Evolutionary conservation across 2,329 filamentous ascomycete species (phyloP).

Genomic region (Botrytis deweyae): DNA sequence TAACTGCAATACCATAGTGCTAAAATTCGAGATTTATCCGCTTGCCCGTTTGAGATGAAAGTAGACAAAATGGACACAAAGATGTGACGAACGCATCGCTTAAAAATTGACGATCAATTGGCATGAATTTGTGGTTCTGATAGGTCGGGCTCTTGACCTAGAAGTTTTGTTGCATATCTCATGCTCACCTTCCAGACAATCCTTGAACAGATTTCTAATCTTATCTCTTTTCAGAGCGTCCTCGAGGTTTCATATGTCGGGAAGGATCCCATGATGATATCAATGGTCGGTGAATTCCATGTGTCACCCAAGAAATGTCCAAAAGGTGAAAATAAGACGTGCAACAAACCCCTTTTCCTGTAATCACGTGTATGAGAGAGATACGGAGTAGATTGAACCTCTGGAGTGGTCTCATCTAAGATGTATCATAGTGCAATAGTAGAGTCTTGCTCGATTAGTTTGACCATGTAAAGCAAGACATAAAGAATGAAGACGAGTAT

Average conservation of each 20-base stretch:
- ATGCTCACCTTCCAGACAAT: neutral
- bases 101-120: neutral
- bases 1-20: neutral
- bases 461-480: neutral
- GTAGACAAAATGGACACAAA: neutral
- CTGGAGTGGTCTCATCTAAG: neutral
- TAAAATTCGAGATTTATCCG: neutral
- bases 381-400: neutral
- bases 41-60: neutral
- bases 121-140: neutral
- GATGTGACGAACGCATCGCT: neutral
- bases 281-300: neutral
- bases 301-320: neutral
- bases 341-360: neutral
- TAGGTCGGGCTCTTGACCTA: neutral
- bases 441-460: neutral
- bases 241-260: neutral
- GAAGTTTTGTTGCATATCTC: neutral
- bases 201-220: neutral
- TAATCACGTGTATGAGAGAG: neutral
- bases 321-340: neutral
- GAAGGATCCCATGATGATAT: neutral
- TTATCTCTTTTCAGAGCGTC: neutral
- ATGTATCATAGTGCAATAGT: neutral
- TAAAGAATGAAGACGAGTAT: neutral